Conservation (phyloP, 1,284 basidiomycete species). For the Malassezia japonica region DNA sequence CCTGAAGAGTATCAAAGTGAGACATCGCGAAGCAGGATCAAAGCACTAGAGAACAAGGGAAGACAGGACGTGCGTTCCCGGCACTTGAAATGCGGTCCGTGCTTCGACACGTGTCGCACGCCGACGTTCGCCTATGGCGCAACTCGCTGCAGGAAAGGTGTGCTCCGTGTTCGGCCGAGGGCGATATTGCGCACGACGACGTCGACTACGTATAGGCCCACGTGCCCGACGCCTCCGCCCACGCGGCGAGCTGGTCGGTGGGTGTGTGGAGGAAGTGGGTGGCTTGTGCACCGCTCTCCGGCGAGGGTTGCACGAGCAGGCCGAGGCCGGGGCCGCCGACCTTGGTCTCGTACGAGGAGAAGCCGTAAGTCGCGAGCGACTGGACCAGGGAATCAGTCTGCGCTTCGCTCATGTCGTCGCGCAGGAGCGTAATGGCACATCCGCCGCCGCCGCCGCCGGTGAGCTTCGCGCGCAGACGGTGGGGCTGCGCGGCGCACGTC, state of each 20-base stretch:
- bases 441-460: conserved; percentile 99
- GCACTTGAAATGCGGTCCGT: background rate
- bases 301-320: conserved; percentile 55
- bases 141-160: too few relatives aligned
- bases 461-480: conserved; percentile 79
- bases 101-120: background rate
- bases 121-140: too few relatives aligned
- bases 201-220: conserved; percentile 15
- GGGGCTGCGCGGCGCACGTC: conserved; percentile 59
- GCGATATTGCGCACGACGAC: too few relatives aligned
- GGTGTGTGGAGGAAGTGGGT: background rate
- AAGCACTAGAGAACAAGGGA: too few relatives aligned
- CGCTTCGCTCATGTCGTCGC: conserved; percentile 58
- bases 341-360: conserved; percentile 76
- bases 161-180: background rate
- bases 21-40: too few relatives aligned
- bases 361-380: conserved; percentile 54
- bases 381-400: conserved; percentile 21
- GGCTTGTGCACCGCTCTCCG: background rate
- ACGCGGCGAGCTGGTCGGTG: background rate
- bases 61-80: too few relatives aligned
- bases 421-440: conserved; percentile 87
- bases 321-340: conserved; percentile 89
- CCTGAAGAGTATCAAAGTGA: conserved; percentile 46
- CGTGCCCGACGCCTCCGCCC: conserved; percentile 6